phyloP scores from a whole-genome alignment of 345 rosid species.

The Jatropha curcas region DNA sequence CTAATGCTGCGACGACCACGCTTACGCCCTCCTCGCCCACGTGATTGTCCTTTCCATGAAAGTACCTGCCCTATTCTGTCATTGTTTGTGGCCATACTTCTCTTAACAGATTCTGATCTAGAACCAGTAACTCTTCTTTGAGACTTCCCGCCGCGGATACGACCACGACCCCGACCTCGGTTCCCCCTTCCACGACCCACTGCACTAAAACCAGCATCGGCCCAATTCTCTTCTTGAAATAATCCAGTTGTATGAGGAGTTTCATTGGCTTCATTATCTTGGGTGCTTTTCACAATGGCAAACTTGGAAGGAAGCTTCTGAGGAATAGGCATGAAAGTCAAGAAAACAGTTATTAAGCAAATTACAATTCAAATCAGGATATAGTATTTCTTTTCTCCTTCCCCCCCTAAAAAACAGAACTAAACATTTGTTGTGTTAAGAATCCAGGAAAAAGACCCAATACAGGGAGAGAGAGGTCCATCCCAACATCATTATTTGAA shows the following conservation, averaged over 20 bases:
- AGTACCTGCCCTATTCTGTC: slow-evolving; percentile 27
- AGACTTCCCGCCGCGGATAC: slow-evolving; percentile 46
- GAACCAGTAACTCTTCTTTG: slow-evolving; percentile 35
- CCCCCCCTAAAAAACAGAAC: not conserved
- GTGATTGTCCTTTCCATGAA: slow-evolving; percentile 50
- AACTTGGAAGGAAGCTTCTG: slow-evolving; percentile 44
- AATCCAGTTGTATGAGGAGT: slow-evolving; percentile 35
- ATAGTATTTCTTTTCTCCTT: no score
- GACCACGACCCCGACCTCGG: slow-evolving; percentile 48
- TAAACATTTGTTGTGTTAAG: not conserved
- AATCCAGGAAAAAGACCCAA: not conserved
- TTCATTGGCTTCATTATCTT: slow-evolving; percentile 29
- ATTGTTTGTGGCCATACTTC: slow-evolving; percentile 27
- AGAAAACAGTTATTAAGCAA: slow-evolving; percentile 4
- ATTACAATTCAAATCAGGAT: not conserved
- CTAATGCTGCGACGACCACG: slow-evolving; percentile 52
- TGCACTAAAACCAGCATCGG: slow-evolving; percentile 32
- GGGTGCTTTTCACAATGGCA: slow-evolving; percentile 35
- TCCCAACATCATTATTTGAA: not conserved
- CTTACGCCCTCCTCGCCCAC: slow-evolving; percentile 48
- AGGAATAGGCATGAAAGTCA: slow-evolving; percentile 7
- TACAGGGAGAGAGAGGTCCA: not conserved
- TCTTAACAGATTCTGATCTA: slow-evolving; percentile 50
- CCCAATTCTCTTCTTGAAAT: slow-evolving; percentile 54
- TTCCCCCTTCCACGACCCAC: slow-evolving; percentile 45